Conservation (phyloP, 176 grass and related monocot species). For the Musa acuminata region DNA sequence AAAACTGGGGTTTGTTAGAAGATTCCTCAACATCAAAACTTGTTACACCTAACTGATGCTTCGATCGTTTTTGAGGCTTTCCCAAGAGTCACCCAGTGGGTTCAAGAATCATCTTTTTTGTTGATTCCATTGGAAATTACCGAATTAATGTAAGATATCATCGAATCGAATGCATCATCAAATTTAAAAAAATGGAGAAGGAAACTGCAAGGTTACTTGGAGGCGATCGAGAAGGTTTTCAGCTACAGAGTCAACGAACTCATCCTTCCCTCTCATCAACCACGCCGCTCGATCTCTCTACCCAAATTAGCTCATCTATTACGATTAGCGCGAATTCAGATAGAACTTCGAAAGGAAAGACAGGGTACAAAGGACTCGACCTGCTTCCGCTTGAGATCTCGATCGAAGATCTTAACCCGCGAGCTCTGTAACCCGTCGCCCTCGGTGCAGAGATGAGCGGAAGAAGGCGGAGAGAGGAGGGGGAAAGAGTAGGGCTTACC, state of each 20-base stretch:
- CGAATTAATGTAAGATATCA: too few species aligned
- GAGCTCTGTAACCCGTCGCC: constrained; percentile 14
- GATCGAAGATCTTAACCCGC: constrained; percentile 72
- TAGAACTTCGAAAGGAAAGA: neutral
- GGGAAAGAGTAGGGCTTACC: neutral
- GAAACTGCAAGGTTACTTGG: constrained; percentile 18
- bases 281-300: constrained; percentile 86
- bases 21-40: neutral
- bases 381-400: constrained; percentile 61
- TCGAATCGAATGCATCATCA: neutral
- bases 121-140: too few species aligned
- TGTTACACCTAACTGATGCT: neutral
- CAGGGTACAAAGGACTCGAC: neutral
- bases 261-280: constrained; percentile 47
- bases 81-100: too few species aligned
- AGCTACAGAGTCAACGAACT: constrained; percentile 41
- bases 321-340: neutral
- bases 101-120: too few species aligned
- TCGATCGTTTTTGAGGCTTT: neutral
- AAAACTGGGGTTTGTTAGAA: neutral
- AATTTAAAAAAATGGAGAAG: neutral
- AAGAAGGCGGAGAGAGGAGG: constrained; percentile 9
- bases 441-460: constrained; percentile 10
- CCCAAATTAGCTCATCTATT: neutral
- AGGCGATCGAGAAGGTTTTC: constrained; percentile 87